Percentiles rank a stretch among this genome's conserved stretches.
phyloP scores from a whole-genome alignment of 306 rosid genomes.

The cucumber (Cucumis sativus) region DNA sequence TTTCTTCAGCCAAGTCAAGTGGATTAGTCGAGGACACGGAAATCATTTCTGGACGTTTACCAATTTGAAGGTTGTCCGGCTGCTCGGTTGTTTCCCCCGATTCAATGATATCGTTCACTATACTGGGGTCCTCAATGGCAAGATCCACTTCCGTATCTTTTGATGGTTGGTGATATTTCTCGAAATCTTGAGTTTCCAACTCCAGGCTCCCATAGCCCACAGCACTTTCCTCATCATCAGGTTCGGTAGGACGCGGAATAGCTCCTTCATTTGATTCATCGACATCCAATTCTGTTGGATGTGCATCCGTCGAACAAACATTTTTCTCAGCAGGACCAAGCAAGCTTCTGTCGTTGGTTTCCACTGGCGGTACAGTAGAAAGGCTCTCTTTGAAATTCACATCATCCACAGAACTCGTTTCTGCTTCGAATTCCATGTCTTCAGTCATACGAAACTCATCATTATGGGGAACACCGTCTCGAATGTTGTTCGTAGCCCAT shows the following conservation, averaged over 20 bases:
- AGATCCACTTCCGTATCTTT: conserved; percentile 20
- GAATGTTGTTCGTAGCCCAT: conserved; percentile 15
- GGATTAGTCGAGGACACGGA: conserved; percentile 32
- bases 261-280: conserved; percentile 13
- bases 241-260: conserved; percentile 14
- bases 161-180: conserved; percentile 9
- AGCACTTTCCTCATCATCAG: conserved; percentile 8
- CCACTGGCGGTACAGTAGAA: not conserved
- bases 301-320: conserved; percentile 12
- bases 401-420: conserved; percentile 20
- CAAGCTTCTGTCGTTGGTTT: conserved; percentile 11
- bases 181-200: conserved; percentile 19
- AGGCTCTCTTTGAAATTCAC: conserved; percentile 19
- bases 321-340: conserved; percentile 13
- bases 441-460: conserved; percentile 13
- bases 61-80: conserved; percentile 35
- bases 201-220: conserved; percentile 11
- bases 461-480: conserved; percentile 7
- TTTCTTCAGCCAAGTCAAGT: conserved; percentile 73
- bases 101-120: conserved; percentile 30
- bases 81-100: conserved; percentile 55
- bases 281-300: conserved; percentile 10
- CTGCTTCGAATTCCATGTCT: conserved; percentile 16
- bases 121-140: conserved; percentile 25
- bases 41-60: conserved; percentile 37